Conservation (phyloP, 139 green algal species). For the Picochlorum sp. region DNA sequence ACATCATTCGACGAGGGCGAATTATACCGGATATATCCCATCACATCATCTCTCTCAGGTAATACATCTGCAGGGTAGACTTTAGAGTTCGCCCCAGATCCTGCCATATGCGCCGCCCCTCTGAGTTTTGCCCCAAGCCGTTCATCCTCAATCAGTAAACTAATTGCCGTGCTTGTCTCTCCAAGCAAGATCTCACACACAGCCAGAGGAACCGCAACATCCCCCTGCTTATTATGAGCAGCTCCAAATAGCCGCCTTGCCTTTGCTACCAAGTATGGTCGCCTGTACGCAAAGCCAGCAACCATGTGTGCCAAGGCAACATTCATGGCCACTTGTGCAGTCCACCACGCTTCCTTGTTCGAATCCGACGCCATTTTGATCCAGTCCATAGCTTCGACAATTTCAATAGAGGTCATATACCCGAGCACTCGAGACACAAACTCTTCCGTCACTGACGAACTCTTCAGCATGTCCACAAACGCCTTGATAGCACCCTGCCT, state of each 20-base stretch:
- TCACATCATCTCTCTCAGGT: slow-evolving; percentile 14
- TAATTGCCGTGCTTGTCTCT: slow-evolving; percentile 15
- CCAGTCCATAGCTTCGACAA: slow-evolving; percentile 50
- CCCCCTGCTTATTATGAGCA: not conserved
- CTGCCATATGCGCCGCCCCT: not conserved
- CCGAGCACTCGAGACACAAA: slow-evolving; percentile 22
- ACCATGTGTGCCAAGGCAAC: slow-evolving; percentile 48
- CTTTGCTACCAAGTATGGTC: slow-evolving; percentile 38
- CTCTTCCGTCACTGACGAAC: not conserved
- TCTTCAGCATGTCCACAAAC: slow-evolving; percentile 7
- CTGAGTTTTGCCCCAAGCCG: not conserved
- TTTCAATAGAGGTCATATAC: slow-evolving; percentile 33
- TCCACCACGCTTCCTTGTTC: slow-evolving; percentile 31
- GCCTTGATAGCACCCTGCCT: slow-evolving; percentile 1
- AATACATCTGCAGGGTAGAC: slow-evolving; percentile 3
- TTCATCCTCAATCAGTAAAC: slow-evolving; percentile 22
- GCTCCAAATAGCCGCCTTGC: slow-evolving; percentile 11
- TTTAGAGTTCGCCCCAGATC: not conserved
- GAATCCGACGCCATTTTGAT: not conserved
- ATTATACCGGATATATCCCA: slow-evolving; percentile 31
- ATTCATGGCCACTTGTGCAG: slow-evolving; percentile 36
- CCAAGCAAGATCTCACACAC: slow-evolving; percentile 31
- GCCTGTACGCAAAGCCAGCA: slow-evolving; percentile 40
- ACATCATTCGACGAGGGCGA: slow-evolving; percentile 33
- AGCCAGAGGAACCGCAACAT: slow-evolving; percentile 20